phyloP scores from a whole-genome alignment of 2,329 filamentous ascomycete species.

The Amauroascus niger region DNA sequence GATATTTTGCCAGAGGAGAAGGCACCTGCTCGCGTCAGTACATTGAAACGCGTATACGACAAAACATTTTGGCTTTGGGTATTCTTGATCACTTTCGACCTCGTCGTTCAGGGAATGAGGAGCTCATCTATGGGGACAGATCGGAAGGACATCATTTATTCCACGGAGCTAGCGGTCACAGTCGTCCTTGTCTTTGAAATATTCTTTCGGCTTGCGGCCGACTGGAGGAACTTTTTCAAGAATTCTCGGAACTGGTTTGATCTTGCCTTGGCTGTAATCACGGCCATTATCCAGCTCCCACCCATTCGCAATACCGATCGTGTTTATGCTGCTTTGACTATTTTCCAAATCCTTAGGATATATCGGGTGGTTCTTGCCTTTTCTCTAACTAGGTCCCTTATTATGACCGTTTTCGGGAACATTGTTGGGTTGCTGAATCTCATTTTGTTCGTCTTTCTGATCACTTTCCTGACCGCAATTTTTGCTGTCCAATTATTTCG shows the following conservation, averaged over 20 bases:
- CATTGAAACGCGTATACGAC: constrained; percentile 62
- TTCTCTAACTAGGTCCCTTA: constrained; percentile 75
- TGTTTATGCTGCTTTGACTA: constrained; percentile 74
- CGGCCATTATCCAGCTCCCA: constrained; percentile 76
- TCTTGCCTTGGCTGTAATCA: constrained; percentile 67
- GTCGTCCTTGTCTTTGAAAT: constrained; percentile 74
- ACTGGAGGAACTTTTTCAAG: constrained; percentile 72
- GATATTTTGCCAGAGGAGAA: constrained; percentile 34
- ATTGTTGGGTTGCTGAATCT: constrained; percentile 85
- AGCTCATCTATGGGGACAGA: constrained; percentile 62
- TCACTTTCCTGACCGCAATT: constrained; percentile 87
- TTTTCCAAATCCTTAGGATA: constrained; percentile 85
- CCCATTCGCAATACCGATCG: constrained; percentile 61
- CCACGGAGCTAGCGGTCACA: constrained; percentile 66
- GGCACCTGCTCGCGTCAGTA: constrained; percentile 26
- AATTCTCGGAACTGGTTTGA: constrained; percentile 71
- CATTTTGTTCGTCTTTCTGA: constrained; percentile 90
- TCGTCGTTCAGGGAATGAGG: constrained; percentile 68
- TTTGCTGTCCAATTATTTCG: constrained; percentile 90
- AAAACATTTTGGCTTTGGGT: constrained; percentile 73
- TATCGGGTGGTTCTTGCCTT: constrained; percentile 89
- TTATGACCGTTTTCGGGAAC: constrained; percentile 79
- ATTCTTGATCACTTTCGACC: constrained; percentile 63
- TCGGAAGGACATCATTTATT: constrained; percentile 56
- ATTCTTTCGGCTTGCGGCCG: constrained; percentile 60